Evolutionary conservation across 768 basidiomycete genomes (phyloP).

Genomic region (Dentipellis sp.): DNA sequence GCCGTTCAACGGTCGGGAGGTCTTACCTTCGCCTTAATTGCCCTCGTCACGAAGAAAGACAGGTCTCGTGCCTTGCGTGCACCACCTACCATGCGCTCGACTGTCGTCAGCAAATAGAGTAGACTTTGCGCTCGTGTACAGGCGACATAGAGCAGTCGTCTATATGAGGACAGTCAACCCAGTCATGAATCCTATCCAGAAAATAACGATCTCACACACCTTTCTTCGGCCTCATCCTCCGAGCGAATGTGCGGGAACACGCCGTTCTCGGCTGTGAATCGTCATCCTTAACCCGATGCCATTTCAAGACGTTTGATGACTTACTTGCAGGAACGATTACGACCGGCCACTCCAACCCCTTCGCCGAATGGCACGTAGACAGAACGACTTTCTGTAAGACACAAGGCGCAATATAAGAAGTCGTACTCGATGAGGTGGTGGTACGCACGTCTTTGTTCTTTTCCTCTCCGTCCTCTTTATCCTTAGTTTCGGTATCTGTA

Average conservation of each 20-base stretch:
- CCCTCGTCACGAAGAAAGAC: conserved; percentile 47
- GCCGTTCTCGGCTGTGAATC: conserved; percentile 51
- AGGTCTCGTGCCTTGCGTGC: conserved; percentile 39
- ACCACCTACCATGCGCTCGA: conserved; percentile 45
- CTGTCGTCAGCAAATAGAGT: conserved; percentile 47
- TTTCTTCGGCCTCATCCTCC: conserved; percentile 74
- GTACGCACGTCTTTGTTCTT: conserved; percentile 33
- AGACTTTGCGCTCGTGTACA: conserved; percentile 78
- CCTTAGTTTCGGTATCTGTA: conserved; percentile 63
- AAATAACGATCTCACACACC: conserved; percentile 32
- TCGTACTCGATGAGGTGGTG: neutral
- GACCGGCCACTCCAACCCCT: conserved; percentile 89
- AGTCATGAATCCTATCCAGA: too few species aligned
- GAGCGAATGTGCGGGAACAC: conserved; percentile 70
- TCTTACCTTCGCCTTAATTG: conserved; percentile 35
- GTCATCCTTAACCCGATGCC: neutral
- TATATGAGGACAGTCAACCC: conserved; percentile 18
- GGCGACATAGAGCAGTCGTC: conserved; percentile 81
- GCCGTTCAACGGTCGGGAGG: conserved; percentile 5
- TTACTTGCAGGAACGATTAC: conserved; percentile 70
- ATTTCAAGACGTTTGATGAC: conserved; percentile 2
- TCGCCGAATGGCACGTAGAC: conserved; percentile 82
- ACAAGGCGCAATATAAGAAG: neutral
- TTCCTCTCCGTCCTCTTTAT: conserved; percentile 36
- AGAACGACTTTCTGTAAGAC: conserved; percentile 65